Conservation (phyloP, 1,284 basidiomycete species). For the Apiotrichum brassicae region DNA sequence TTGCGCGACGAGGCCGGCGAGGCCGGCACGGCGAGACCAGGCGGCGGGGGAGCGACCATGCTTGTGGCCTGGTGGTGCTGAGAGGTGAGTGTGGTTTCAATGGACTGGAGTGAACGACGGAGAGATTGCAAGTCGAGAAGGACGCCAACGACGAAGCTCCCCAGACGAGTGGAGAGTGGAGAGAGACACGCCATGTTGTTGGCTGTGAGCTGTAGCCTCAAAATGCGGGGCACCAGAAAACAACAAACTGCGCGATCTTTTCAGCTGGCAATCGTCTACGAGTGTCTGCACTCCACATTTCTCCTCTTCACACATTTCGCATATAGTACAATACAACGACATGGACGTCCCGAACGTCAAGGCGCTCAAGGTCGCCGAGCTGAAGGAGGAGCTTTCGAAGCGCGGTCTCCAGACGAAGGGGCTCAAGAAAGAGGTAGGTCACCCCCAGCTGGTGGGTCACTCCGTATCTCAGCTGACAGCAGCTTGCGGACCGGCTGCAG, state of each 20-base stretch:
- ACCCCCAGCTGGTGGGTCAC: no score
- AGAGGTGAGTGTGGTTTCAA: neutral
- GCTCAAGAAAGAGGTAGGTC: slow-evolving; percentile 43
- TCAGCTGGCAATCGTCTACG: no score
- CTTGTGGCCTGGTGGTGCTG: neutral
- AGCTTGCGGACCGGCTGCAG: slow-evolving; percentile 39
- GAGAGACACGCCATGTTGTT: no score
- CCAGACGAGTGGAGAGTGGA: no score
- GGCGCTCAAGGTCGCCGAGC: slow-evolving; percentile 39
- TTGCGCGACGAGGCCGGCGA: neutral
- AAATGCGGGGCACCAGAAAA: no score
- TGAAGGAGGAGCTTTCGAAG: slow-evolving; percentile 42
- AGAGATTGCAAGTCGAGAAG: no score
- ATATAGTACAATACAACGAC: no score
- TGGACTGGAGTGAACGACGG: no score
- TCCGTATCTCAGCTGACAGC: neutral
- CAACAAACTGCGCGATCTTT: no score
- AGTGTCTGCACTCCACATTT: no score
- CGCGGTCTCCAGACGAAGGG: slow-evolving; percentile 37
- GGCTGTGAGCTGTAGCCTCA: no score
- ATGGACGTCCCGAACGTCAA: slow-evolving; percentile 9
- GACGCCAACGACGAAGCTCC: neutral
- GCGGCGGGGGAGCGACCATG: neutral
- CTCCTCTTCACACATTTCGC: no score
- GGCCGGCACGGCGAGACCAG: neutral